Conservation (phyloP, 352 stramenopile genomes). For the Pythium plurisporium region DNA sequence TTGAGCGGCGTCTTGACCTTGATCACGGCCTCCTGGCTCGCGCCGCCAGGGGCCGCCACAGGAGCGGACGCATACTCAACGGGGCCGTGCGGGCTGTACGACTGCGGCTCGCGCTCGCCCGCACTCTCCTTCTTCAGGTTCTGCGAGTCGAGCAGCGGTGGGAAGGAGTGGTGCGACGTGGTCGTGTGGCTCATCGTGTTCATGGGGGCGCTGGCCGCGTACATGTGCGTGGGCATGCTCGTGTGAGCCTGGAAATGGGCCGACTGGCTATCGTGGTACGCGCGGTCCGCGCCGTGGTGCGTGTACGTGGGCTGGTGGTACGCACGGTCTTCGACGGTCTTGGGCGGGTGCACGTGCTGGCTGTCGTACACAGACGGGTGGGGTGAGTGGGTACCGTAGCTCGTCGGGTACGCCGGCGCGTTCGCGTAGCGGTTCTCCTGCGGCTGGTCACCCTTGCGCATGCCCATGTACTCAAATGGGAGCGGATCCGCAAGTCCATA, state of each 20-base stretch:
- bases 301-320: conserved; percentile 18
- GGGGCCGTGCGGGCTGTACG: conserved; percentile 13
- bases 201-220: conserved; percentile 16
- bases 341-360: conserved; percentile 24
- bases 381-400: conserved; percentile 17
- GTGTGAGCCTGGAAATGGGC: conserved; percentile 13
- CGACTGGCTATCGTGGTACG: background rate
- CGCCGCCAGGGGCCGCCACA: conserved; percentile 13
- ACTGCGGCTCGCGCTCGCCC: background rate
- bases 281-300: conserved; percentile 11
- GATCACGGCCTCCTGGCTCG: conserved; percentile 77
- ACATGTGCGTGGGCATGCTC: conserved; percentile 14
- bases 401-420: conserved; percentile 2
- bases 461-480: conserved; percentile 75
- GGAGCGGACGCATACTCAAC: conserved; percentile 14
- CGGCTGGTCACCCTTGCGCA: conserved; percentile 30
- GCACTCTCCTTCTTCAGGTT: conserved; percentile 33
- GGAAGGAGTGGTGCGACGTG: conserved; percentile 48
- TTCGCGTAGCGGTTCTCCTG: conserved; percentile 16
- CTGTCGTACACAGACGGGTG: conserved; percentile 25
- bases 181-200: conserved; percentile 17
- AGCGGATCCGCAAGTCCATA: conserved; percentile 66
- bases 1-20: conserved; percentile 84
- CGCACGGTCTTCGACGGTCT: conserved; percentile 20
- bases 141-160: conserved; percentile 43